Evolutionary conservation across 2,329 filamentous ascomycete genomes (phyloP).

Genomic region (Botrytis porri): DNA sequence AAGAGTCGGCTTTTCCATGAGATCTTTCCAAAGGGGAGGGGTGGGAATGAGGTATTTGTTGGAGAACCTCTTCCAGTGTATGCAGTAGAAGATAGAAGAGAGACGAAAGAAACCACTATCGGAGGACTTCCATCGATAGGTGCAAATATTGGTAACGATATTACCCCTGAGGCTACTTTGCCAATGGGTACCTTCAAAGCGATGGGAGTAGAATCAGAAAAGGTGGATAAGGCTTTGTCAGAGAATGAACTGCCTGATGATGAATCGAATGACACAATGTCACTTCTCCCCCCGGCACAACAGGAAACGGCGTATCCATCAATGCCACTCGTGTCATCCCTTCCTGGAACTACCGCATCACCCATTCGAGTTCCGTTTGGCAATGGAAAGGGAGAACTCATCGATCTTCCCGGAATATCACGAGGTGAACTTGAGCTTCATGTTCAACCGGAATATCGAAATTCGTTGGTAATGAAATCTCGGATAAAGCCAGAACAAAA

Average conservation of each 20-base stretch:
- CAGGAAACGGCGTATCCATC: slow-evolving; percentile 71
- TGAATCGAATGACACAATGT: slow-evolving; percentile 31
- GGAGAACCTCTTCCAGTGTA: slow-evolving; percentile 2
- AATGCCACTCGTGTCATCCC: slow-evolving; percentile 81
- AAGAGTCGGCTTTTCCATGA: slow-evolving; percentile 90
- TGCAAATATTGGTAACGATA: neutral
- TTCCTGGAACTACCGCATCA: slow-evolving; percentile 91
- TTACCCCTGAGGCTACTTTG: neutral
- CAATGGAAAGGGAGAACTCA: slow-evolving; percentile 79
- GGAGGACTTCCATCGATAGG: neutral
- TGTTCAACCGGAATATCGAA: slow-evolving; percentile 63
- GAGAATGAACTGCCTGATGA: slow-evolving; percentile 17
- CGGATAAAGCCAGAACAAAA: slow-evolving; percentile 72
- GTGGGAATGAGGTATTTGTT: slow-evolving; percentile 24
- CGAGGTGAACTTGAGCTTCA: slow-evolving; percentile 70
- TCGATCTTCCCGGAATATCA: slow-evolving; percentile 84
- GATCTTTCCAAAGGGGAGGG: slow-evolving; percentile 75
- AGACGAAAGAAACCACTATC: neutral
- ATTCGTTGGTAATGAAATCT: slow-evolving; percentile 72
- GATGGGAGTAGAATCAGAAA: slow-evolving; percentile 20
- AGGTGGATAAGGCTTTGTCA: slow-evolving; percentile 18
- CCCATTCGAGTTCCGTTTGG: slow-evolving; percentile 93
- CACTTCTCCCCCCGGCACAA: slow-evolving; percentile 74
- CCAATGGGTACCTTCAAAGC: neutral
- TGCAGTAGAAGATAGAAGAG: neutral